phyloP scores from a whole-genome alignment of 805 yeast genomes.

The Phaffomyces opuntiae region DNA sequence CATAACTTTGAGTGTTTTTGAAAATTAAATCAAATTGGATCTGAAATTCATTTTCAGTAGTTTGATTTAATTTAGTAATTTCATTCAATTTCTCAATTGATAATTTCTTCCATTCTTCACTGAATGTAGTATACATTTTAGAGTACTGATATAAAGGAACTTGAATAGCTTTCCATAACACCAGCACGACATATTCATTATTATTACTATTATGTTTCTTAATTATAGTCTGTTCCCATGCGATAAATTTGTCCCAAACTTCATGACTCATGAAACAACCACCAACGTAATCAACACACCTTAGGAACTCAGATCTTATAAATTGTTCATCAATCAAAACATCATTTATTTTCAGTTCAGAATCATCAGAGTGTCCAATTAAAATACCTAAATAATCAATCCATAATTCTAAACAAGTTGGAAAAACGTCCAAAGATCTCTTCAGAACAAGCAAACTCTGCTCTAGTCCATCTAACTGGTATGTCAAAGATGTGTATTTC shows the following conservation, averaged over 20 bases:
- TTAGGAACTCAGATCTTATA: slow-evolving; percentile 37
- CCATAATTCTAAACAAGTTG: slow-evolving; percentile 63
- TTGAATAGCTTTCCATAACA: slow-evolving; percentile 39
- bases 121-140: slow-evolving; percentile 24
- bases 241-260: slow-evolving; percentile 76
- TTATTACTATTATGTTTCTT: slow-evolving; percentile 23
- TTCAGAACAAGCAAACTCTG: slow-evolving; percentile 40
- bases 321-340: slow-evolving; percentile 16
- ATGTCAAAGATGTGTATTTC: slow-evolving; percentile 46
- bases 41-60: slow-evolving; percentile 16
- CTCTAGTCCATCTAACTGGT: slow-evolving; percentile 47
- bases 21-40: slow-evolving; percentile 12
- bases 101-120: slow-evolving; percentile 8
- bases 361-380: slow-evolving; percentile 32
- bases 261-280: slow-evolving; percentile 68
- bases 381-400: slow-evolving; percentile 53
- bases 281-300: slow-evolving; percentile 51
- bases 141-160: slow-evolving; percentile 87
- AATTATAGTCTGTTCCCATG: slow-evolving; percentile 35
- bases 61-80: slow-evolving; percentile 4
- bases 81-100: background rate
- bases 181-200: slow-evolving; percentile 30
- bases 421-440: slow-evolving; percentile 41
- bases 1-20: slow-evolving; percentile 14
- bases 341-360: slow-evolving; percentile 9